Base-by-base conservation (phyloP, 495 filamentous ascomycete genomes). In the Aspergillus egyptiacus region DNA sequence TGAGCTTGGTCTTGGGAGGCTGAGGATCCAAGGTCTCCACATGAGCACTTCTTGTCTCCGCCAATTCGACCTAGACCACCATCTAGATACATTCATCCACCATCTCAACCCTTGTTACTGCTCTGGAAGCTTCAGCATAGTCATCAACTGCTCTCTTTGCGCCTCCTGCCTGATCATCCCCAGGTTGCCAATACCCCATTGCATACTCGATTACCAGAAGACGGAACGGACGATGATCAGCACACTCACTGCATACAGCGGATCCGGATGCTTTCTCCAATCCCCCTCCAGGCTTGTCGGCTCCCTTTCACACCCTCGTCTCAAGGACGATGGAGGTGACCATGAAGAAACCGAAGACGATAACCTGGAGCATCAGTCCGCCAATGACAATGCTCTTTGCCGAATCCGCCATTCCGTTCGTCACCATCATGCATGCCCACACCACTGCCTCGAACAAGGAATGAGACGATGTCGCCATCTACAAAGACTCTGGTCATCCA, bases 401-500 rank as follows among this genome's bases (percentile, higher is more conserved):
- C 1, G 33, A n/a, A 5, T 27, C 25, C 2, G 41, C 34, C 24
- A 32, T 31, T 5, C 18, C 17, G 31, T 19, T 42, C 11, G 23
- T 32, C 6, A 33, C 41, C 50, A 52, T 52, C 41, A 52, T 32
- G 1, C 41, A 52, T 32, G 1, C 50, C 50, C 5, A 35, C 41
- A 3, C 32, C 50, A 1, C 6, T 8, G 2, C 50, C 50, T 18
- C 47, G 50, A 0, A 53, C 27, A 3, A 53, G 23, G 50, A 53
- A 53, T 2, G 50, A 40, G 25, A 46, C 13, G 24, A 52, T 38
- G 17, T 52, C 50, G 9, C 50, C 41, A 5, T 24, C 37, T 1
- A 52, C 50, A 23, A 52, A 52, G 25, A 20, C 33, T 28, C 41
- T 52, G 4, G 50, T 46, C 5, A 52, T 14, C 25, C 41, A 39